Percentiles rank a stretch among this genome's conserved stretches.
phyloP scores from a whole-genome alignment of 768 basidiomycete species.

The Lanmaoa pseudosensibilis region DNA sequence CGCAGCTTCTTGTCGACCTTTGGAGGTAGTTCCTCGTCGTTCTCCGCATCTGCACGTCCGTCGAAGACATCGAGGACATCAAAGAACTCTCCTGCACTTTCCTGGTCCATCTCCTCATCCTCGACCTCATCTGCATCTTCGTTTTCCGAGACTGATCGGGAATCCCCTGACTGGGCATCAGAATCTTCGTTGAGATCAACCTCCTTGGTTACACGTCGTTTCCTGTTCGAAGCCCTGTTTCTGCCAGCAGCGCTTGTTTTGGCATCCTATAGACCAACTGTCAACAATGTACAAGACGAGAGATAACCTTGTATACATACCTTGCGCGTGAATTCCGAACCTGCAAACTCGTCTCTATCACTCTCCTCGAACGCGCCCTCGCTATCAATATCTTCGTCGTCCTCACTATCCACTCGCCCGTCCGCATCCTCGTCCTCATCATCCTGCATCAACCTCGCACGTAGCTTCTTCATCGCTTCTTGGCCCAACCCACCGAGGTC shows the following conservation, averaged over 20 bases:
- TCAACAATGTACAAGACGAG: not conserved
- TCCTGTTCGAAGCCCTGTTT: constrained; percentile 23
- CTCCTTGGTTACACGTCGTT: constrained; percentile 43
- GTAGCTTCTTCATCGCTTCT: constrained; percentile 35
- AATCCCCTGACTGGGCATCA: constrained; percentile 32
- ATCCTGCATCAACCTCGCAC: constrained; percentile 53
- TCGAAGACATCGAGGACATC: constrained; percentile 68
- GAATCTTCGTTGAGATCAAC: constrained; percentile 66
- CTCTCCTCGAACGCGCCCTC: constrained; percentile 83
- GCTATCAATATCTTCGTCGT: constrained; percentile 86
- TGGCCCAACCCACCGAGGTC: constrained; percentile 32
- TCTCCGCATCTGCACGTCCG: constrained; percentile 48
- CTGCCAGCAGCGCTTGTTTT: constrained; percentile 24
- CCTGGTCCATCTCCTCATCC: constrained; percentile 48
- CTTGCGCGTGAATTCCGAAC: constrained; percentile 44
- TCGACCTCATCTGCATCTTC: constrained; percentile 36
- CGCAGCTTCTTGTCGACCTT: constrained; percentile 10
- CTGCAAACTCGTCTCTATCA: constrained; percentile 76
- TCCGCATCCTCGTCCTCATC: constrained; percentile 45
- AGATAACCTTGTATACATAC: not conserved
- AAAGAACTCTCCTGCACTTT: constrained; percentile 55
- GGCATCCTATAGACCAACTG: constrained; percentile 9
- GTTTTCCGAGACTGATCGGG: constrained; percentile 15
- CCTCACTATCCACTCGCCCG: constrained; percentile 53
- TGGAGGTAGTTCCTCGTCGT: constrained; percentile 7